Conservation (phyloP, 2,329 filamentous ascomycete genomes). For the Fusarium tricinctum region DNA sequence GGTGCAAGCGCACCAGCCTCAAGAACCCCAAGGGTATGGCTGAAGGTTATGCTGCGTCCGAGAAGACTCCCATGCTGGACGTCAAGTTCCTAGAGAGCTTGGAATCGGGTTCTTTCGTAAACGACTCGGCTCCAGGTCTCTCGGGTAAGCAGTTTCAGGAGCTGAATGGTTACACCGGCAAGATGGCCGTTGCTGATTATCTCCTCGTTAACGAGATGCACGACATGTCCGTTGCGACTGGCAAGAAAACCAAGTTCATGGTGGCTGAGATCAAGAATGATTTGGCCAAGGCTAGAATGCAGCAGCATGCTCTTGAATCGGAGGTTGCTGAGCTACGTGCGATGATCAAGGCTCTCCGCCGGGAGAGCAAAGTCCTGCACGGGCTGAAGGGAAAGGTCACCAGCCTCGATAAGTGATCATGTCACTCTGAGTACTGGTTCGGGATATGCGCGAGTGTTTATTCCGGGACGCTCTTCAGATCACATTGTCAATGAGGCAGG, state of each 20-base stretch:
- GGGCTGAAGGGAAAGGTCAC: not conserved
- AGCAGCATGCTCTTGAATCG: not conserved
- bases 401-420: conserved; percentile 8
- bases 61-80: not conserved
- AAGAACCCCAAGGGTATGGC: not conserved
- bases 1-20: not conserved
- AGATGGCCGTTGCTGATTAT: not conserved
- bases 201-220: not conserved
- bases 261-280: not conserved
- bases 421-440: not conserved
- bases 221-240: not conserved
- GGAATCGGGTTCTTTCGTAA: not conserved
- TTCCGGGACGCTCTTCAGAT: not conserved
- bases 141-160: not conserved
- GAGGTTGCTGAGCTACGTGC: not conserved
- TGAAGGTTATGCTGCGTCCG: not conserved
- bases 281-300: not conserved
- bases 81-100: not conserved
- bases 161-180: not conserved
- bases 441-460: not conserved
- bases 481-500: too few species aligned
- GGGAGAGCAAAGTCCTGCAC: not conserved
- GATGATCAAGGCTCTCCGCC: not conserved
- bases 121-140: not conserved
- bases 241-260: conserved; percentile 6